phyloP scores from a whole-genome alignment of 169 alveolate genomes.

The Plasmodium fragile region DNA sequence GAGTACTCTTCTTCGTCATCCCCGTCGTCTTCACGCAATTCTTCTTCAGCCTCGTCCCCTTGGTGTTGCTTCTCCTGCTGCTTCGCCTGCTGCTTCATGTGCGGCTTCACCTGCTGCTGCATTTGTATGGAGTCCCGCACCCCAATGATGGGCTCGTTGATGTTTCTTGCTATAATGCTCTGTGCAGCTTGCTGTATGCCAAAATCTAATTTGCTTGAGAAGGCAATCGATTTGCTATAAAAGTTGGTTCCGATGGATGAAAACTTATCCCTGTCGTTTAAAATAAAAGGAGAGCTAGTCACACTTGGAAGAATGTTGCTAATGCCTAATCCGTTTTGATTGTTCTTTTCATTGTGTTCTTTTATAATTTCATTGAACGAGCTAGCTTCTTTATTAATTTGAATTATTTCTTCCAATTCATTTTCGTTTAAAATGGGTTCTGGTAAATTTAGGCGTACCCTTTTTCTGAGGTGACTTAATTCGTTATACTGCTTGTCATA shows the following conservation, averaged over 20 bases:
- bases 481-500: slow-evolving; percentile 68
- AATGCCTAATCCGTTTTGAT: background rate
- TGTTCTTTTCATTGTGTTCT: slow-evolving; percentile 47
- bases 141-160: slow-evolving; percentile 39
- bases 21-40: background rate
- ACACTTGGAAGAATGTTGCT: slow-evolving; percentile 62
- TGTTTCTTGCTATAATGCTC: slow-evolving; percentile 33
- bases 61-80: background rate
- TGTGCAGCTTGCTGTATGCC: slow-evolving; percentile 69
- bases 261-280: slow-evolving; percentile 33
- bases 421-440: slow-evolving; percentile 66
- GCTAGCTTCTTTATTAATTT: slow-evolving; percentile 66
- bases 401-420: slow-evolving; percentile 69
- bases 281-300: slow-evolving; percentile 32
- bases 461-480: slow-evolving; percentile 54
- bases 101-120: background rate
- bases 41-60: background rate
- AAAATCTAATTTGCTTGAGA: slow-evolving; percentile 44
- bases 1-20: background rate
- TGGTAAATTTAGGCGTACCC: slow-evolving; percentile 55
- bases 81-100: too few relatives aligned
- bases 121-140: background rate
- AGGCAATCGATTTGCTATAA: slow-evolving; percentile 50
- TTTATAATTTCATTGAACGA: slow-evolving; percentile 56
- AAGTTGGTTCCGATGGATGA: slow-evolving; percentile 45